Conservation (phyloP, 2,329 filamentous ascomycete genomes). For the Aspergillus cejpii region DNA sequence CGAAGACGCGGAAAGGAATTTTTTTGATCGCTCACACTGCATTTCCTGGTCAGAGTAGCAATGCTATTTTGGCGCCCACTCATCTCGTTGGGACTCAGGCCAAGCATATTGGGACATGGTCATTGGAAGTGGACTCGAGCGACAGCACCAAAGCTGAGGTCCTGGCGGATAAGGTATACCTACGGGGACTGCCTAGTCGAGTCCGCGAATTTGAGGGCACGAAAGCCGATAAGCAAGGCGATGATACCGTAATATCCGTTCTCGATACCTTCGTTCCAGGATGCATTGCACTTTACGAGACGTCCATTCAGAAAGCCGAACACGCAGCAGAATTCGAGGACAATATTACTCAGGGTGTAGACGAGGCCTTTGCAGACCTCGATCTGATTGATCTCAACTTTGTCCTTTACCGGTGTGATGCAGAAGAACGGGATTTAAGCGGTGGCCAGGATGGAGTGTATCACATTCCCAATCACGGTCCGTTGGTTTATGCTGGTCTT, state of each 20-base stretch:
- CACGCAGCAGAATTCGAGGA: constrained; percentile 76
- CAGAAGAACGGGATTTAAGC: constrained; percentile 77
- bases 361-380: constrained; percentile 67
- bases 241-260: constrained; percentile 72
- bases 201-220: constrained; percentile 69
- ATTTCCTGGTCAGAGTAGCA: constrained; percentile 82
- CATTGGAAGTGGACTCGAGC: constrained; percentile 76
- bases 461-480: constrained; percentile 73
- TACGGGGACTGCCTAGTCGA: constrained; percentile 78
- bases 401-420: constrained; percentile 81
- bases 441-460: constrained; percentile 80
- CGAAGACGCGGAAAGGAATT: constrained; percentile 83
- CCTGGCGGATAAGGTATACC: constrained; percentile 60
- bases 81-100: constrained; percentile 77
- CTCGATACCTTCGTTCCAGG: constrained; percentile 83
- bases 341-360: constrained; percentile 75
- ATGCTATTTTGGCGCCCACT: constrained; percentile 72
- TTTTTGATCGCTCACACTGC: constrained; percentile 95
- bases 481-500: constrained; percentile 88
- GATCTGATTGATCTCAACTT: constrained; percentile 83
- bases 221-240: constrained; percentile 61
- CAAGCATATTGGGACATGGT: constrained; percentile 83
- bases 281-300: constrained; percentile 91
- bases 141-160: constrained; percentile 61
- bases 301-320: constrained; percentile 84